phyloP scores from a whole-genome alignment of 129 eudicot genomes.

The Pseudognaphalium luteoalbum region DNA sequence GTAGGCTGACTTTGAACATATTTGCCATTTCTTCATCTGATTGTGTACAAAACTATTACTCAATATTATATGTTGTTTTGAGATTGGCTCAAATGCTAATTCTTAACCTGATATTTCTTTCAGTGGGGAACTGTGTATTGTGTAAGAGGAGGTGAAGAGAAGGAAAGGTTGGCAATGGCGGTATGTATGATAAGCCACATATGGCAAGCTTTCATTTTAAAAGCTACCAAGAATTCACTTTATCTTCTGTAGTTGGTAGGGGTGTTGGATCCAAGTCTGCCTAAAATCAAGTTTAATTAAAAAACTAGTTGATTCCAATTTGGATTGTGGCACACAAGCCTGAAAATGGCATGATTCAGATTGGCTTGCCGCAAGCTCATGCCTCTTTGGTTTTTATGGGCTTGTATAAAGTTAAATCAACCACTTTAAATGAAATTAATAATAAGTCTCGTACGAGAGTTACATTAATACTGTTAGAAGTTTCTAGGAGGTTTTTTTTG shows the following conservation, averaged over 20 bases:
- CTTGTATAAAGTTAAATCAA: not conserved
- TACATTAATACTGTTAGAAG: not conserved
- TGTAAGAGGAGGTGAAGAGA: conserved; percentile 82
- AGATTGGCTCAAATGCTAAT: not conserved
- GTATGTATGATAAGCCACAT: conserved; percentile 31
- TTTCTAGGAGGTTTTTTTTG: not conserved
- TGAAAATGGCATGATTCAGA: not conserved
- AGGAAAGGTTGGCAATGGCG: conserved; percentile 85
- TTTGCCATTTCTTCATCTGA: not conserved
- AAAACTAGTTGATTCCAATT: too few relatives aligned
- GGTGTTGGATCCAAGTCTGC: not conserved
- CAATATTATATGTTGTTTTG: not conserved
- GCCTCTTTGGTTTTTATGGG: not conserved
- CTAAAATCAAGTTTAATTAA: too few relatives aligned
- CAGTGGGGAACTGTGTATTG: conserved; percentile 98
- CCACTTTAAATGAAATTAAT: not conserved
- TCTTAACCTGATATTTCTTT: conserved; percentile 1
- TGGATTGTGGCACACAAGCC: not conserved
- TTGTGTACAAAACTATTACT: not conserved
- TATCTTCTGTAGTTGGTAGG: not conserved
- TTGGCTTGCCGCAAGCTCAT: not conserved
- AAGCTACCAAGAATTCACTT: conserved; percentile 9
- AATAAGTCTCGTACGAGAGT: not conserved
- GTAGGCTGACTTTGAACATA: not conserved
- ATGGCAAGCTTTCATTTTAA: not conserved